These are phyloP conservation scores for Delphinella strobiligena DNA, from an alignment of 2,329 filamentous ascomycete species.

Conservation along the genomic window DNA sequence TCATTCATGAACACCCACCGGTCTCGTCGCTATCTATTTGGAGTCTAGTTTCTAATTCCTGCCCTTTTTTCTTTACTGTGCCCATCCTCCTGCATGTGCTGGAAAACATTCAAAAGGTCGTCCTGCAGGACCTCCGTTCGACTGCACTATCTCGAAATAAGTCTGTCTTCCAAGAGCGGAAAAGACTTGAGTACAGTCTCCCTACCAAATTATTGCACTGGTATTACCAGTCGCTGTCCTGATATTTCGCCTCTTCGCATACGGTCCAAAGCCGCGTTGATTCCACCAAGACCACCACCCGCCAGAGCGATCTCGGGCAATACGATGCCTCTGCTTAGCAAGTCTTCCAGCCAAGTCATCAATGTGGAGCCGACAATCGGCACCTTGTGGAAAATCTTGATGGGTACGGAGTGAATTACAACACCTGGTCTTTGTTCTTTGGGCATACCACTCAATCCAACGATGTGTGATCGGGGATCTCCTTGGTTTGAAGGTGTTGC, in stretches of 20 bases:
- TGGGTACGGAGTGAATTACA: constrained; percentile 54
- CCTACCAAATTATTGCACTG: too few species aligned
- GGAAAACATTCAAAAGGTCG: too few species aligned
- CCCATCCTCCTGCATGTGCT: too few species aligned
- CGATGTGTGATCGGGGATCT: constrained; percentile 39
- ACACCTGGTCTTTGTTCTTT: constrained; percentile 40
- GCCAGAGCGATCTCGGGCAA: constrained; percentile 55
- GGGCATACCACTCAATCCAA: constrained; percentile 56
- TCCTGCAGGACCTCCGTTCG: too few species aligned
- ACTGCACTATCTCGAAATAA: too few species aligned
- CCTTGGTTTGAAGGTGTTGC: constrained; percentile 14
- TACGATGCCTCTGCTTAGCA: constrained; percentile 40
- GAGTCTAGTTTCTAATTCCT: too few species aligned
- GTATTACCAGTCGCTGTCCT: constrained; percentile 57
- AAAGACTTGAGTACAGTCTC: too few species aligned
- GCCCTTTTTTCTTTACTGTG: too few species aligned
- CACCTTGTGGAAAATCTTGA: constrained; percentile 64
- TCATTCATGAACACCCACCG: too few species aligned
- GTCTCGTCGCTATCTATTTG: too few species aligned
- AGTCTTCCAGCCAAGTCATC: constrained; percentile 54
- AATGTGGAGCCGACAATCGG: constrained; percentile 50
- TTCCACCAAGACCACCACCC: constrained; percentile 49
- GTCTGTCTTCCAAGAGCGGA: too few species aligned
- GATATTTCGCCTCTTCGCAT: constrained; percentile 55
- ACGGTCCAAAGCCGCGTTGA: constrained; percentile 56